Evolutionary conservation across 345 rosid species (phyloP).

Genomic region (Eucalyptus sp.): DNA sequence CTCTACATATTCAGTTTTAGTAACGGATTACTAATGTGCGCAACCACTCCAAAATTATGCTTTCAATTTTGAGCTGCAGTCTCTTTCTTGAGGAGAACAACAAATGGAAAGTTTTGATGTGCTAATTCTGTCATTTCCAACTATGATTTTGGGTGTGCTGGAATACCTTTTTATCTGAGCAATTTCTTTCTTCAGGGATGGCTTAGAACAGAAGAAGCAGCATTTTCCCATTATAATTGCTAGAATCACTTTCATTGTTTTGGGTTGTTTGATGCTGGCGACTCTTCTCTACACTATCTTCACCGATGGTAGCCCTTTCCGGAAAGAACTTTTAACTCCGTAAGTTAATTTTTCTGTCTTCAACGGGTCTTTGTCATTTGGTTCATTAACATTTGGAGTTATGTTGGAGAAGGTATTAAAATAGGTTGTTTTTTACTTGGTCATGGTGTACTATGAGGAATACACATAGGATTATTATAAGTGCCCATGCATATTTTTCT

Average conservation of each 20-base stretch:
- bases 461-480: background rate
- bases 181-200: constrained; percentile 22
- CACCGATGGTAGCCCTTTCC: constrained; percentile 83
- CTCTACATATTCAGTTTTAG: background rate
- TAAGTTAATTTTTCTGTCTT: constrained; percentile 18
- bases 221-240: constrained; percentile 37
- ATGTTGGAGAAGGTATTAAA: background rate
- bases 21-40: background rate
- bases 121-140: background rate
- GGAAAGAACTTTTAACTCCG: constrained; percentile 74
- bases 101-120: background rate
- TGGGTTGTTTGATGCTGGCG: constrained; percentile 64
- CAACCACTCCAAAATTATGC: background rate
- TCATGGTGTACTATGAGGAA: background rate
- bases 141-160: background rate
- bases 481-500: background rate
- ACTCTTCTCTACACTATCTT: constrained; percentile 57
- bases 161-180: background rate
- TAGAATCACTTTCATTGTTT: constrained; percentile 41
- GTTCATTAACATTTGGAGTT: background rate
- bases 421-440: background rate
- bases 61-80: background rate
- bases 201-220: constrained; percentile 20
- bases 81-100: background rate
- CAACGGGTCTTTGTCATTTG: background rate